Percentiles rank a stretch among this genome's conserved stretches.
Conservation (phyloP, 1,139 yeast species). For the Saccharomycopsis hybrid region DNA sequence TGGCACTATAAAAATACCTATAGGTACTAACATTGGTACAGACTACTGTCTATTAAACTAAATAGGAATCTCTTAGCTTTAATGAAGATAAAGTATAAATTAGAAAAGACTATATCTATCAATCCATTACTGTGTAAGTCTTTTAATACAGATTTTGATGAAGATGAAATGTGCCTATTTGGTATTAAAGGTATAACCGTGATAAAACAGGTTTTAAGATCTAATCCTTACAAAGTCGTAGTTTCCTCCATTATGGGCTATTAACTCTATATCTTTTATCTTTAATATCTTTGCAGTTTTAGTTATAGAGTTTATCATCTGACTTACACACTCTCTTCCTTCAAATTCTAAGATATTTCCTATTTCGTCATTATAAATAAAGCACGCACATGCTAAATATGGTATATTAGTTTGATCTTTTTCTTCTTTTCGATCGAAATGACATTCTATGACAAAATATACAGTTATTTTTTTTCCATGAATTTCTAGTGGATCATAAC, state of each 20-base stretch:
- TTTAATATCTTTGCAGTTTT: neutral
- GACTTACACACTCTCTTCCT: conserved; percentile 6
- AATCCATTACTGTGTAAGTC: no score
- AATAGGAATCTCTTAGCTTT: no score
- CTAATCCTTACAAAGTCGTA: no score
- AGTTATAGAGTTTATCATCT: conserved; percentile 2
- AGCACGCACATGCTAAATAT: conserved; percentile 9
- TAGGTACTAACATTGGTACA: no score
- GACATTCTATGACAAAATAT: conserved; percentile 11
- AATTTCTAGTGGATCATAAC: neutral
- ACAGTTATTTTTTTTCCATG: conserved; percentile 3
- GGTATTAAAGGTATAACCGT: no score
- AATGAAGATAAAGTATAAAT: no score
- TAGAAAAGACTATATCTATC: no score
- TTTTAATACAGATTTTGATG: no score
- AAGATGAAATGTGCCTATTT: no score
- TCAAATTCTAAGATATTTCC: neutral
- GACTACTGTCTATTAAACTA: no score
- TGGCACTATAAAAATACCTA: no score
- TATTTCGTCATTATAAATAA: conserved; percentile 3
- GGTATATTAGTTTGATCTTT: conserved; percentile 8
- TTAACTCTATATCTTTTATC: conserved; percentile 4
- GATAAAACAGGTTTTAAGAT: no score
- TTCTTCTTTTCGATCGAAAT: conserved; percentile 8
- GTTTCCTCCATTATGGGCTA: conserved; percentile 12